Evolutionary conservation across 768 basidiomycete genomes (phyloP).

Genomic region (Mycena chlorophos): DNA sequence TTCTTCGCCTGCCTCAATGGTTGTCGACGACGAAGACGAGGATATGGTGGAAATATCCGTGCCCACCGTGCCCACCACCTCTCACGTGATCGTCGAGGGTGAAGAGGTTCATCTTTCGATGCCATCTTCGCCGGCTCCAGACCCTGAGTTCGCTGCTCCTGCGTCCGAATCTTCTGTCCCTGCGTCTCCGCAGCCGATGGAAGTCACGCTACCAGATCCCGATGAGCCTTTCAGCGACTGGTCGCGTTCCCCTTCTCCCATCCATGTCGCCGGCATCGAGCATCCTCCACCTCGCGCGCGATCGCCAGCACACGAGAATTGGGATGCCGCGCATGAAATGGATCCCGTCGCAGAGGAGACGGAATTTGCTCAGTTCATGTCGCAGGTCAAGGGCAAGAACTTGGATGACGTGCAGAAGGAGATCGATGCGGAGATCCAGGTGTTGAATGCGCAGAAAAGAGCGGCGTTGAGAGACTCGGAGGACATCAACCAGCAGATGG

Average conservation of each 20-base stretch:
- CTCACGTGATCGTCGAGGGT: neutral
- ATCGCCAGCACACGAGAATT: slow-evolving; percentile 42
- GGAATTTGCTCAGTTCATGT: slow-evolving; percentile 90
- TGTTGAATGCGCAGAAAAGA: slow-evolving; percentile 80
- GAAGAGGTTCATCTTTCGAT: neutral
- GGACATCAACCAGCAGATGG: slow-evolving; percentile 93
- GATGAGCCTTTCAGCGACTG: slow-evolving; percentile 19
- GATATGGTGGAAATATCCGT: slow-evolving; percentile 44
- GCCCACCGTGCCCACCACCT: neutral
- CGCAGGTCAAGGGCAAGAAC: slow-evolving; percentile 86
- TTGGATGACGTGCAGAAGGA: slow-evolving; percentile 80
- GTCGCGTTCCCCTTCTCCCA: slow-evolving; percentile 37
- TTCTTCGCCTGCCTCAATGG: neutral
- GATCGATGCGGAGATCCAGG: slow-evolving; percentile 88
- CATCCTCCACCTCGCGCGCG: slow-evolving; percentile 28
- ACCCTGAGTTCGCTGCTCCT: too few species aligned
- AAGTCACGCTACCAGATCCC: neutral
- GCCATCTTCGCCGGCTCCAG: neutral
- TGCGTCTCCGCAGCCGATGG: neutral
- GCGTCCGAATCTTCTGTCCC: neutral
- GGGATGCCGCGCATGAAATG: slow-evolving; percentile 88
- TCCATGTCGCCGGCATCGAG: slow-evolving; percentile 18
- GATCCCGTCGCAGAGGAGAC: slow-evolving; percentile 76
- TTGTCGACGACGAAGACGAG: slow-evolving; percentile 32
- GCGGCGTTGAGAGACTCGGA: slow-evolving; percentile 92